phyloP scores from a whole-genome alignment of 345 rosid species.

The Lenwebbia sp. region DNA sequence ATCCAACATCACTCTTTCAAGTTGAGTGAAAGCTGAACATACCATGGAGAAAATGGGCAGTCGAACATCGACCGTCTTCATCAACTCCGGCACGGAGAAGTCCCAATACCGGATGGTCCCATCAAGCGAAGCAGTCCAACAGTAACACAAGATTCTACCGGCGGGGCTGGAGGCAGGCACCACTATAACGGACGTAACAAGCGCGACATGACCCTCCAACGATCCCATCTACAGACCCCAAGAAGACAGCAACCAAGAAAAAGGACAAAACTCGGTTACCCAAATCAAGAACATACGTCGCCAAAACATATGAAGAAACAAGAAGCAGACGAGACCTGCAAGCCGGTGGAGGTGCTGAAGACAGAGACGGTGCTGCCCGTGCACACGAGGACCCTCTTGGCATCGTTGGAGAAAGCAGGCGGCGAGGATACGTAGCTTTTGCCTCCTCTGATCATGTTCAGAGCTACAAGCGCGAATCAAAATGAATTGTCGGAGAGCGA shows the following conservation, averaged over 20 bases:
- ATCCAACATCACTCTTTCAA: neutral
- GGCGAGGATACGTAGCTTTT: slow-evolving; percentile 57
- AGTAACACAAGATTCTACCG: slow-evolving; percentile 43
- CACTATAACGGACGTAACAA: slow-evolving; percentile 64
- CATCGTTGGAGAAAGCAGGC: slow-evolving; percentile 91
- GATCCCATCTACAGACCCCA: slow-evolving; percentile 37
- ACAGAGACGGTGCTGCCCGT: slow-evolving; percentile 60
- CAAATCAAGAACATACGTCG: neutral
- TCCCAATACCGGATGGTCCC: slow-evolving; percentile 92
- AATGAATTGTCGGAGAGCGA: neutral
- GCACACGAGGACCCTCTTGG: slow-evolving; percentile 76
- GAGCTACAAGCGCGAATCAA: neutral
- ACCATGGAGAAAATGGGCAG: slow-evolving; percentile 80
- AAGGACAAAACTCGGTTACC: slow-evolving; percentile 20
- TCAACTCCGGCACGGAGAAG: slow-evolving; percentile 61
- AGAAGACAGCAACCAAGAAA: neutral
- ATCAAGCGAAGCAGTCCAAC: slow-evolving; percentile 96
- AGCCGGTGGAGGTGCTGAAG: slow-evolving; percentile 81
- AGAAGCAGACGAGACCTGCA: slow-evolving; percentile 32
- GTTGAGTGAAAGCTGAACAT: neutral
- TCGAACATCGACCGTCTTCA: slow-evolving; percentile 51
- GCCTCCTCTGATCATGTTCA: slow-evolving; percentile 69
- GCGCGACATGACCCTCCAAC: slow-evolving; percentile 73
- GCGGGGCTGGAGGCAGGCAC: slow-evolving; percentile 54
- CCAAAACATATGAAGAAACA: neutral